Evolutionary conservation across 495 filamentous ascomycete species (phyloP), one percentile per base, ranked within the genome.

Genomic region (Neurospora sublineolata): DNA sequence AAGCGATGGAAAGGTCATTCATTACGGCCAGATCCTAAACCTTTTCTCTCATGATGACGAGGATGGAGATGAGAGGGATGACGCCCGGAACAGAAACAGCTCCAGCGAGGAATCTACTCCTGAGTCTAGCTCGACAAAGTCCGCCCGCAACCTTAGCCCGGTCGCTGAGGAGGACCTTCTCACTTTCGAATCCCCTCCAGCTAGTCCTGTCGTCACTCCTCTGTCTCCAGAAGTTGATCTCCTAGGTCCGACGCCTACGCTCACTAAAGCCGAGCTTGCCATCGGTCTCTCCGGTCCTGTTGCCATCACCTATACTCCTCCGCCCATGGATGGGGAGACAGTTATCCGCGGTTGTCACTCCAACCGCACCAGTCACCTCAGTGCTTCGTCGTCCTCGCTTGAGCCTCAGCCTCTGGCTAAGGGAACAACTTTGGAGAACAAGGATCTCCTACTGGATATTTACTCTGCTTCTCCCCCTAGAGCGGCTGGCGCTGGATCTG

Each of bases 1-100:
- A 3, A 60, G 36, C 8, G 76, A 80, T 67, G 80, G 79, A 0
- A 73, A 69, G 37, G 40, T 79, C 10, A 71, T 79, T 20, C 80
- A 81, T 68, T 79, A 76, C 1, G 79, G 80, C 3, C 76, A 81
- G 72, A 75, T 79, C n/a, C 58, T 81, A 3, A 72, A 76, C 18
- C 69, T 81, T 1, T 81, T 81, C 37, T 70, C 69, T 14, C 75
- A 80, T n/a, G 73, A 76, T 9, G 76, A 77, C 30, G 76, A 78
- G 5, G 72, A 71, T 4, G 72, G 74, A 0, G 77, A 72, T 4
- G 69, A 67, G 18, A 40, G 14, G 58, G 36, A 30, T 36, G 11
- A 68, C 4, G 70, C 37, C 38, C 46, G 46, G 5, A 20, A 6
- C 33, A 38, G 39, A 69, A 69, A 44, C 38, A 12, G n/a, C 16